Evolutionary conservation across 2,329 filamentous ascomycete species (phyloP).

Genomic region (Claviceps spartinae): DNA sequence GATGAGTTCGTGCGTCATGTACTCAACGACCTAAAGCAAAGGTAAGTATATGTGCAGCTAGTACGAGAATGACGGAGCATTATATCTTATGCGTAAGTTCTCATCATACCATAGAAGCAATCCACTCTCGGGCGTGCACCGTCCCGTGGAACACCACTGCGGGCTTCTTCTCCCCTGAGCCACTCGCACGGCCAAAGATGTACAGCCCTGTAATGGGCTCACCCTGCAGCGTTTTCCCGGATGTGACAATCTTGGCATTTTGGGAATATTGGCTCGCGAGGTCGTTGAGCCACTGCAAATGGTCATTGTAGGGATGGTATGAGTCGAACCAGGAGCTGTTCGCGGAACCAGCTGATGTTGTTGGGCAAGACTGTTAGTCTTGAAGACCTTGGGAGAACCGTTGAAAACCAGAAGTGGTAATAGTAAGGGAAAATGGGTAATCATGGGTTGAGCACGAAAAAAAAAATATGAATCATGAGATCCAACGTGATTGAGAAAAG

Average conservation of each 20-base stretch:
- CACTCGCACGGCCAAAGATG: slow-evolving; percentile 33
- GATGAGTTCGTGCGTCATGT: slow-evolving; percentile 36
- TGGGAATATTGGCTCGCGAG: slow-evolving; percentile 26
- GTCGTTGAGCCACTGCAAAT: slow-evolving; percentile 33
- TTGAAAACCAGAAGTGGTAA: no score
- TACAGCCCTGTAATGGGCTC: slow-evolving; percentile 48
- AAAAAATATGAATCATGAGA: background rate
- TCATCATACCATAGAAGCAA: slow-evolving; percentile 33
- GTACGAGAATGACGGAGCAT: background rate
- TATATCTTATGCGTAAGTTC: background rate
- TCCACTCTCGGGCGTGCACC: slow-evolving; percentile 49
- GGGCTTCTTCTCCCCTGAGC: slow-evolving; percentile 25
- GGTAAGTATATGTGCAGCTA: background rate
- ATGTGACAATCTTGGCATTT: slow-evolving; percentile 33
- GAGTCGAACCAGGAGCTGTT: slow-evolving; percentile 34
- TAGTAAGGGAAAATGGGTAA: no score
- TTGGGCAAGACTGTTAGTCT: no score
- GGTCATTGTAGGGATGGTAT: slow-evolving; percentile 39
- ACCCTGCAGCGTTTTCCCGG: slow-evolving; percentile 33
- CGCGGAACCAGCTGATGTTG: slow-evolving; percentile 11
- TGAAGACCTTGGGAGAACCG: no score
- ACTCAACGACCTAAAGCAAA: slow-evolving; percentile 26
- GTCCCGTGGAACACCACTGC: slow-evolving; percentile 43
- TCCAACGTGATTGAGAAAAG: background rate
- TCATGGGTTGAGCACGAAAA: background rate